These are phyloP conservation scores for Thelonectria blattea DNA, from an alignment of 2,329 filamentous ascomycete species.

Conservation along the genomic window DNA sequence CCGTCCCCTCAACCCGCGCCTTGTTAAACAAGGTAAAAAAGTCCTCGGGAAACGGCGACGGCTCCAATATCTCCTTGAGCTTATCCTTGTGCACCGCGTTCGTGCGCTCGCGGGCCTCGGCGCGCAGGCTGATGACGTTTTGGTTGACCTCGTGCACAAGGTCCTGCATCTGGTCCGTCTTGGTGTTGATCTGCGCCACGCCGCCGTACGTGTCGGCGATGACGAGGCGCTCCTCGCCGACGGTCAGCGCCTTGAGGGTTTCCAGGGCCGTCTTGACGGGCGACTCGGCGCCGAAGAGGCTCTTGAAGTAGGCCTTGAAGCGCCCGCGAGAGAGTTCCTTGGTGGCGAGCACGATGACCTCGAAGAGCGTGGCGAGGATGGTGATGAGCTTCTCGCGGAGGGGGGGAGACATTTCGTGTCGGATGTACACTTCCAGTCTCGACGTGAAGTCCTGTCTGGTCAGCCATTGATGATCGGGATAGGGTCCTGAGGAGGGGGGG, in stretches of 20 bases:
- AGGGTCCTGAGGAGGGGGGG: too few species aligned
- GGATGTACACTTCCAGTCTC: conserved; percentile 49
- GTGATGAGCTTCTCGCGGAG: conserved; percentile 48
- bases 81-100: conserved; percentile 44
- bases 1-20: conserved; percentile 48
- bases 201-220: conserved; percentile 51
- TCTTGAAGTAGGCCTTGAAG: conserved; percentile 49
- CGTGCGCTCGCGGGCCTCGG: conserved; percentile 44
- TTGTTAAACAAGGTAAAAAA: conserved; percentile 49
- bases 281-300: conserved; percentile 48
- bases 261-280: conserved; percentile 48
- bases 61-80: conserved; percentile 48
- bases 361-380: conserved; percentile 52
- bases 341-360: conserved; percentile 52
- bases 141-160: conserved; percentile 45
- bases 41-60: conserved; percentile 52
- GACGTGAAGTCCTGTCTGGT: conserved; percentile 48
- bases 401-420: conserved; percentile 45
- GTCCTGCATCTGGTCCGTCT: conserved; percentile 45
- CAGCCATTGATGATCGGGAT: too few species aligned
- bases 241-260: conserved; percentile 48
- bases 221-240: conserved; percentile 50
- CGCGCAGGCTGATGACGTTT: conserved; percentile 42
- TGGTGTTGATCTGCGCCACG: conserved; percentile 44
- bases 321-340: conserved; percentile 51